Percentiles rank a stretch among this genome's conserved stretches.
Evolutionary conservation across 164 flowering plant species (phyloP).

Genomic region (Dillenia suffruticosa): DNA sequence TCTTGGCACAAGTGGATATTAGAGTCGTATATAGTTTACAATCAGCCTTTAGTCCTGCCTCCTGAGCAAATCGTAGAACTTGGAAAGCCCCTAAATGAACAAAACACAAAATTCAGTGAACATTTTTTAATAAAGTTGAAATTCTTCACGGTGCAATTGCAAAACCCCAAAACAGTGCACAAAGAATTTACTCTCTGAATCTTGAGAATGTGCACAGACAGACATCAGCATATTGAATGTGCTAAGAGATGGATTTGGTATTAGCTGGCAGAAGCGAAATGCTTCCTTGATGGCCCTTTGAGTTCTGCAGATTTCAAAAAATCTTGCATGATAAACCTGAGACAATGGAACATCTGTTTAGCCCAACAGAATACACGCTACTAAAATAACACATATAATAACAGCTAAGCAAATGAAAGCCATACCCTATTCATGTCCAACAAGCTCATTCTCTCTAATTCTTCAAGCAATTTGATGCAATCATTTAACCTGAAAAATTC

Average conservation of each 20-base stretch:
- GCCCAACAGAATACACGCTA: neutral
- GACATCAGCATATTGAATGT: constrained; percentile 97
- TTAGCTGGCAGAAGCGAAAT: constrained; percentile 64
- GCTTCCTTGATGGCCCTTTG: constrained; percentile 82
- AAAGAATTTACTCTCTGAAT: constrained; percentile 60
- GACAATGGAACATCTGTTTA: constrained; percentile 14
- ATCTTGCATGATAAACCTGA: constrained; percentile 79
- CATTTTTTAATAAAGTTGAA: too few species aligned
- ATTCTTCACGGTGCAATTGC: too few species aligned
- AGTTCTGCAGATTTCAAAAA: constrained; percentile 58
- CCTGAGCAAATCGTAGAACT: constrained; percentile 59
- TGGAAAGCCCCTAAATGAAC: constrained; percentile 67
- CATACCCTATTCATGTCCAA: constrained; percentile 82
- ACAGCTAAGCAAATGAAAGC: constrained; percentile 4
- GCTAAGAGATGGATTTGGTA: constrained; percentile 74
- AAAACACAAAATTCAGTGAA: neutral
- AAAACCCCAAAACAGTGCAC: neutral
- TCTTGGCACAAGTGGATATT: constrained; percentile 83
- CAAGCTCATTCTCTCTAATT: constrained; percentile 55
- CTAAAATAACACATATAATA: neutral
- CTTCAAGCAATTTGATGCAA: constrained; percentile 70
- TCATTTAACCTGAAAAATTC: constrained; percentile 55
- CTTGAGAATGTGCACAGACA: constrained; percentile 82
- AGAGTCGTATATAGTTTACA: constrained; percentile 95
- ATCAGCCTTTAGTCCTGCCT: constrained; percentile 72